Conservation (phyloP, 441 rosid genomes). For the Erodium trifolium region DNA sequence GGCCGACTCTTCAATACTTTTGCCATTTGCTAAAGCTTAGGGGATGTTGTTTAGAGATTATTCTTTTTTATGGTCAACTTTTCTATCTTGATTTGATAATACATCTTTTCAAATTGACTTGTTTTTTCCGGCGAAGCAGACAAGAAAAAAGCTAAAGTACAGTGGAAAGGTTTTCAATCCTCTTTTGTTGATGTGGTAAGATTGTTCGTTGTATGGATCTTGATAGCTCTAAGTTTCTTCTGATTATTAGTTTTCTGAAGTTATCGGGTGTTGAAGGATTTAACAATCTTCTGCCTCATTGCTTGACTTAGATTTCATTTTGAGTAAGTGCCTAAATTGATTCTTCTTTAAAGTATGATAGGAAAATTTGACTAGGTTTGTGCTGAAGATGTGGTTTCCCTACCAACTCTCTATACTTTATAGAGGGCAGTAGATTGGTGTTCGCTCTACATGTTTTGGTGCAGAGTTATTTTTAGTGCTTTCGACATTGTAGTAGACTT, state of each 20-base stretch:
- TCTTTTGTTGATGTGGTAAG: slow-evolving; percentile 60
- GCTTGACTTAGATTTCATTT: slow-evolving; percentile 10
- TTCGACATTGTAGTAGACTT: not conserved
- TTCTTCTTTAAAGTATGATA: not conserved
- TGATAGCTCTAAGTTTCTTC: slow-evolving; percentile 23
- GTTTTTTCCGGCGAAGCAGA: slow-evolving; percentile 56
- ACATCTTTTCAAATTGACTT: slow-evolving; percentile 57
- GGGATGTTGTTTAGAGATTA: slow-evolving; percentile 19
- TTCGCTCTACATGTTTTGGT: not conserved
- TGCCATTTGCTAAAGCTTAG: slow-evolving; percentile 21
- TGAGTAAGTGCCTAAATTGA: not conserved
- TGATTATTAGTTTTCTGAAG: slow-evolving; percentile 17
- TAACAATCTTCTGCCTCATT: not conserved
- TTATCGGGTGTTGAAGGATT: not conserved
- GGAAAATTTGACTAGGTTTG: not conserved
- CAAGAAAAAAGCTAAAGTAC: slow-evolving; percentile 53
- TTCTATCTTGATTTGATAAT: slow-evolving; percentile 31
- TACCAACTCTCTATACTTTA: not conserved
- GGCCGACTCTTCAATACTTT: not conserved
- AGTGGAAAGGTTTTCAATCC: slow-evolving; percentile 46
- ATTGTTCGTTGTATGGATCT: slow-evolving; percentile 18
- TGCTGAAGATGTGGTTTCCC: not conserved
- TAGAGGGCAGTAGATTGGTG: not conserved
- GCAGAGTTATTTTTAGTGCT: not conserved
- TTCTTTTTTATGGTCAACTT: slow-evolving; percentile 32